phyloP scores from a whole-genome alignment of 2,329 filamentous ascomycete genomes.

The Cryphonectria japonica region DNA sequence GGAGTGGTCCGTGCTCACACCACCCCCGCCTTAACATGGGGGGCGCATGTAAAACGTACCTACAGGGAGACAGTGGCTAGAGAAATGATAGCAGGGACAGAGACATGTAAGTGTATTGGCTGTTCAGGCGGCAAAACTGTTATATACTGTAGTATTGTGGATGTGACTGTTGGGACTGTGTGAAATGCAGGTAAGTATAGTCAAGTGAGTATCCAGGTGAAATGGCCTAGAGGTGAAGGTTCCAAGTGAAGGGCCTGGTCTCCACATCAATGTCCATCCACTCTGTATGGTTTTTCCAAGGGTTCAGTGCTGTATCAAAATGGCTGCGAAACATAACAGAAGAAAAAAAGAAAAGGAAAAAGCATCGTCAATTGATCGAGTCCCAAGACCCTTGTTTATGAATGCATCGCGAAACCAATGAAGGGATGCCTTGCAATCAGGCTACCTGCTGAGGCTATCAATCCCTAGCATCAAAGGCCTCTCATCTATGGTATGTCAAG shows the following conservation, averaged over 20 bases:
- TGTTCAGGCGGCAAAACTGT: not conserved
- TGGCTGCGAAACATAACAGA: too few species aligned
- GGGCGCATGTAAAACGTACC: not conserved
- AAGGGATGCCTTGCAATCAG: not conserved
- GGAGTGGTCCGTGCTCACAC: constrained; percentile 12
- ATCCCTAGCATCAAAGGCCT: not conserved
- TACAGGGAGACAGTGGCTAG: not conserved
- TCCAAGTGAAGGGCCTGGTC: not conserved
- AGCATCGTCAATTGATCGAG: not conserved
- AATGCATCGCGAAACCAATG: not conserved
- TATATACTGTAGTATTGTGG: not conserved
- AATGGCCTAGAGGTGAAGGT: not conserved
- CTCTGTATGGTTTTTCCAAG: not conserved
- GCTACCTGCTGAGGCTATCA: not conserved
- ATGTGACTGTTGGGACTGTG: not conserved
- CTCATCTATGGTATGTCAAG: not conserved
- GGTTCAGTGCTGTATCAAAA: too few species aligned
- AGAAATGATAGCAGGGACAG: not conserved
- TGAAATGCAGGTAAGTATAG: not conserved
- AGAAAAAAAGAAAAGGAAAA: too few species aligned
- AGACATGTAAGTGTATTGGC: not conserved
- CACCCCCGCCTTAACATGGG: not conserved
- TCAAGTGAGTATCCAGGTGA: not conserved
- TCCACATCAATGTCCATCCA: not conserved
- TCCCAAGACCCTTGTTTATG: not conserved